A percentile compares a stretch with the other conserved stretches of the same genome.
phyloP scores from a whole-genome alignment of 257 asterid genomes.

The Nicotiana obtusifolia region DNA sequence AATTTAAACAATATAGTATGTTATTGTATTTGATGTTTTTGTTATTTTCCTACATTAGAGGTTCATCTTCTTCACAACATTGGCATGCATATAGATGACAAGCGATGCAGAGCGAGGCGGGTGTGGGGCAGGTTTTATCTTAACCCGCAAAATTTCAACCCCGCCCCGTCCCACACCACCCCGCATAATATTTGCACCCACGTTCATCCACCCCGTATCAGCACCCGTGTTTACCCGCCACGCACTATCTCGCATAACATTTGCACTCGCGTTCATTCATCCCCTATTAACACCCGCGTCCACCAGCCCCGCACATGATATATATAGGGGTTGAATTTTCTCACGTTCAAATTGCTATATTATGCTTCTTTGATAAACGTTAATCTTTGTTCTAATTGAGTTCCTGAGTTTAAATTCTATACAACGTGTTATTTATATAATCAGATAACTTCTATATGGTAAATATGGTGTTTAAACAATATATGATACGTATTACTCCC shows the following conservation, averaged over 20 bases:
- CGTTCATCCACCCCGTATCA: background rate
- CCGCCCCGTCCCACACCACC: background rate
- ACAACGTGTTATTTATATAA: no score
- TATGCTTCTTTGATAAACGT: background rate
- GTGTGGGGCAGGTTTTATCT: no score
- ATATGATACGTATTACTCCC: no score
- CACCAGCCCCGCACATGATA: background rate
- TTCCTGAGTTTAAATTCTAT: no score
- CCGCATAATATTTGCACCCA: background rate
- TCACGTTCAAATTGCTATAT: background rate
- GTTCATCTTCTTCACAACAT: background rate
- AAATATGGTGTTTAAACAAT: no score
- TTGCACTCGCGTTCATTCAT: no score
- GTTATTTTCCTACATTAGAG: background rate
- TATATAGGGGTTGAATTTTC: background rate
- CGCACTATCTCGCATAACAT: no score
- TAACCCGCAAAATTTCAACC: no score
- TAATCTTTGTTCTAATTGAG: no score
- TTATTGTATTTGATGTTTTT: background rate
- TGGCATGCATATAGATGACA: background rate
- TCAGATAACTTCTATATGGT: no score
- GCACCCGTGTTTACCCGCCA: background rate
- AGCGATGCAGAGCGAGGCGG: background rate
- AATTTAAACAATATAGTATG: background rate
- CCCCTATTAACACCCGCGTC: no score